These are phyloP conservation scores for Zygosaccharomyces lentus DNA, from an alignment of 805 yeast genomes.

Conservation along the genomic window DNA sequence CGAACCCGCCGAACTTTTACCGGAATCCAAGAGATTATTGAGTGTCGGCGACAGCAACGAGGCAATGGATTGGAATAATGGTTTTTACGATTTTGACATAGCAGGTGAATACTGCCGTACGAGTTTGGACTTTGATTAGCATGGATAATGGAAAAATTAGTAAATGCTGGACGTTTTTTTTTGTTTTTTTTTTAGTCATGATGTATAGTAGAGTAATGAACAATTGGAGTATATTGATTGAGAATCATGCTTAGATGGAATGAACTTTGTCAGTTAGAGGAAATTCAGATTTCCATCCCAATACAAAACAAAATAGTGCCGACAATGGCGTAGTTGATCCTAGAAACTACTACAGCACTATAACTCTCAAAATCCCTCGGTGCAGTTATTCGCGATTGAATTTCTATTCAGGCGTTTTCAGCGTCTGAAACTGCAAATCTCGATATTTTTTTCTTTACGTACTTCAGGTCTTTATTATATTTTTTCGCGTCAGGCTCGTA, in stretches of 20 bases:
- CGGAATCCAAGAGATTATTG: not conserved
- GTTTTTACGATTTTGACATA: conserved; percentile 1
- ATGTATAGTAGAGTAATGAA: not conserved
- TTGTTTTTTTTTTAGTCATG: conserved; percentile 1
- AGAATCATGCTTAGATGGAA: not conserved
- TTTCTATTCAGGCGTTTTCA: not conserved
- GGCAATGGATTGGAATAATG: not conserved
- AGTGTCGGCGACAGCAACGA: not conserved
- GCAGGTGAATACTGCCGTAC: not conserved
- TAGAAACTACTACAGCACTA: too few species aligned
- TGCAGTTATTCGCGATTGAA: too few species aligned
- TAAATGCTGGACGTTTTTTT: conserved; percentile 3
- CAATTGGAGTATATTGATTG: too few species aligned
- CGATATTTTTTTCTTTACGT: not conserved
- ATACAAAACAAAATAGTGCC: too few species aligned
- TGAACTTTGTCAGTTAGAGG: not conserved
- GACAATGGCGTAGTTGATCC: too few species aligned
- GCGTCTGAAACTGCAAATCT: not conserved
- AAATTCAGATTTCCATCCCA: not conserved
- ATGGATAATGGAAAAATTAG: not conserved
- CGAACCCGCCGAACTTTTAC: not conserved
- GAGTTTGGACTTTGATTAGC: conserved; percentile 1
- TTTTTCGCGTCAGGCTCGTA: not conserved
- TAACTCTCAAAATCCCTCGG: too few species aligned
- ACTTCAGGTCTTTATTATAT: not conserved